Evolutionary conservation across 208 protist species (phyloP), one percentile per base, ranked within the genome.

Genomic region (Blastocrithidia nonstop): DNA sequence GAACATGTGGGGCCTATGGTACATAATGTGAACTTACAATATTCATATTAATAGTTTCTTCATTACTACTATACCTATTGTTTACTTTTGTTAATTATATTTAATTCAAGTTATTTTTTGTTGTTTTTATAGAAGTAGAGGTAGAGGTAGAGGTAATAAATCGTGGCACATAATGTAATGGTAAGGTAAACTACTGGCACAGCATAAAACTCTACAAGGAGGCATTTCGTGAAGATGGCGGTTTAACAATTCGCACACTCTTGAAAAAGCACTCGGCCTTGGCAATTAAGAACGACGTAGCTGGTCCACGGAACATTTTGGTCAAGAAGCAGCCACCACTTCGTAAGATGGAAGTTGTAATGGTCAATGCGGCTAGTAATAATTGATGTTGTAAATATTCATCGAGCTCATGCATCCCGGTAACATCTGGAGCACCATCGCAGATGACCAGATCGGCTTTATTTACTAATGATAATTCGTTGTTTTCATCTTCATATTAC

Each of bases 341-440:
- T 2, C 73, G 62, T 0, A 99, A 76, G 17, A 99, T 64, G 44
- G 90, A 86, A 8, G 90, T 96, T 3, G 97, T 94, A 43, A 99
- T 99, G 64, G 96, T 97, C 25, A 99, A 65, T 20, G 97, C 96
- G 5, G 97, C 93, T 4, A 98, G 76, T 2, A 99, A 79, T 0
- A 99, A 66, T 66, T 99, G 96, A 37, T 94, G 71, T 63, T 99
- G 97, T 33, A 98, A 67, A 61, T 98, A 99, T 75, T 99, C 96
- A 59, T 99, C 97, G 20, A 99, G 72, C 71, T 98, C 96, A 57
- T 99, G 97, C 69, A 98, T 84, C 17, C 97, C 96, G 1, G 96
- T 98, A 13, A 98, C 97, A 63, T 99, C 98, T 1, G 98, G 98
- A 0, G 98, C 98, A 11, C 98, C 98, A 71, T 99, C 98, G 57